Evolutionary conservation across 192 early-diverging fungal genomes (phyloP).

Genomic region (Kappamyces sp.): DNA sequence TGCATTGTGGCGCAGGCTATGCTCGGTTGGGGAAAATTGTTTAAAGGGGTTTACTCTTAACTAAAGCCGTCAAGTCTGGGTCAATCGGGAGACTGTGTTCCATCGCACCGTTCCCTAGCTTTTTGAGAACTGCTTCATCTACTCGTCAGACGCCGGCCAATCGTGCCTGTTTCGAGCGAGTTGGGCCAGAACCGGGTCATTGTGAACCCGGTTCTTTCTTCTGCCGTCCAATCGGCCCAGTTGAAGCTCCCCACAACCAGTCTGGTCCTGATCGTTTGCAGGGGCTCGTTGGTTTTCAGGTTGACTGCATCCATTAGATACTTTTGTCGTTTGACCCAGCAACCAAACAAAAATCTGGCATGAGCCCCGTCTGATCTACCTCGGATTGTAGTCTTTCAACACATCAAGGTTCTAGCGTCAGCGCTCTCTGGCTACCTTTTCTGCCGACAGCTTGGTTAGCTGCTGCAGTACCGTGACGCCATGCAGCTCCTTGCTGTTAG

Average conservation of each 20-base stretch:
- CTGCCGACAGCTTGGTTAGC: slow-evolving; percentile 29
- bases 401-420: slow-evolving; percentile 13
- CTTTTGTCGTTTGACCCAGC: slow-evolving; percentile 48
- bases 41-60: too few species aligned
- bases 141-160: too few species aligned
- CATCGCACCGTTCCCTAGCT: too few species aligned
- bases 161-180: too few species aligned
- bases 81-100: too few species aligned
- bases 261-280: slow-evolving; percentile 22
- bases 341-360: slow-evolving; percentile 32
- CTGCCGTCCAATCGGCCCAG: slow-evolving; percentile 45
- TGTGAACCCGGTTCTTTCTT: slow-evolving; percentile 32
- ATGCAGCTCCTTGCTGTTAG: slow-evolving; percentile 28
- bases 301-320: slow-evolving; percentile 30
- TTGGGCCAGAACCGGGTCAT: slow-evolving; percentile 35
- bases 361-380: neutral
- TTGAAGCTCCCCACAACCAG: slow-evolving; percentile 42
- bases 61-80: too few species aligned
- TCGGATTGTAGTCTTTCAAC: slow-evolving; percentile 17
- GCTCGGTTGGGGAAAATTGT: too few species aligned
- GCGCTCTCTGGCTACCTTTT: slow-evolving; percentile 2
- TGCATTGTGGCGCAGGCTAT: too few species aligned
- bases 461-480: slow-evolving; percentile 23
- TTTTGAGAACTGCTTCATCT: too few species aligned
- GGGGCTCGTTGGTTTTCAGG: slow-evolving; percentile 21